Percentiles rank a stretch among this genome's conserved stretches.
phyloP scores from a whole-genome alignment of 306 rosid genomes.

The Pterocarpus macrocarpus region DNA sequence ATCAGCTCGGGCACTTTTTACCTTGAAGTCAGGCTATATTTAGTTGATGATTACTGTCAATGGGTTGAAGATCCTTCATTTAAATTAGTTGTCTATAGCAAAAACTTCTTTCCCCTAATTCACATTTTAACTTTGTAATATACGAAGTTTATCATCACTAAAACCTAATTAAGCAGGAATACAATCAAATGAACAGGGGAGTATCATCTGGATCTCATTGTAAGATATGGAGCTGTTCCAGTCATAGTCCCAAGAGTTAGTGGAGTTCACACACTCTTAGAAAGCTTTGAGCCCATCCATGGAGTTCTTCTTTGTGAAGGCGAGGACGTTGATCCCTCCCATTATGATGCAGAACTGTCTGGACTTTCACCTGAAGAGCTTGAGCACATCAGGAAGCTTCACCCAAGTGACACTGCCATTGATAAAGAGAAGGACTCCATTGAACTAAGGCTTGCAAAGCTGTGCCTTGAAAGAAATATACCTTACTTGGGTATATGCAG shows the following conservation, averaged over 20 bases:
- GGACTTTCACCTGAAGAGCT: constrained; percentile 64
- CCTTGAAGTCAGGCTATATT: too few species aligned
- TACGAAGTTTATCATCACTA: not conserved
- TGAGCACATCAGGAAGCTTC: constrained; percentile 66
- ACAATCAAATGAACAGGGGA: constrained; percentile 54
- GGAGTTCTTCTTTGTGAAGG: constrained; percentile 88
- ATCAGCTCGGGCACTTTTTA: too few species aligned
- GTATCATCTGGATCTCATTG: constrained; percentile 85
- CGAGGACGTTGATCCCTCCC: constrained; percentile 85
- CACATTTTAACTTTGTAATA: not conserved
- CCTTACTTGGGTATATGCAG: constrained; percentile 84
- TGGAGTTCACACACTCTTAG: constrained; percentile 69
- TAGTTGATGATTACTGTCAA: too few species aligned
- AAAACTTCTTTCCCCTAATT: not conserved
- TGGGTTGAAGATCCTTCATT: too few species aligned
- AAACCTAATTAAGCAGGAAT: constrained; percentile 13
- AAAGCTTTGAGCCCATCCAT: constrained; percentile 88
- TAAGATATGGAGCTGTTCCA: constrained; percentile 77
- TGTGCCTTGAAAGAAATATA: constrained; percentile 73
- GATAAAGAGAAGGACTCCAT: constrained; percentile 80
- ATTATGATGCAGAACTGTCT: constrained; percentile 56
- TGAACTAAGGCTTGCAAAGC: constrained; percentile 74
- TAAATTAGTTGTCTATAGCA: too few species aligned
- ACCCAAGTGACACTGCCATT: constrained; percentile 70
- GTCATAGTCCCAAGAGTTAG: constrained; percentile 75